A percentile compares a stretch with the other conserved stretches of the same genome.
Evolutionary conservation across 2,329 filamentous ascomycete species (phyloP).

Genomic region (Graphiopsis chlorocephala): DNA sequence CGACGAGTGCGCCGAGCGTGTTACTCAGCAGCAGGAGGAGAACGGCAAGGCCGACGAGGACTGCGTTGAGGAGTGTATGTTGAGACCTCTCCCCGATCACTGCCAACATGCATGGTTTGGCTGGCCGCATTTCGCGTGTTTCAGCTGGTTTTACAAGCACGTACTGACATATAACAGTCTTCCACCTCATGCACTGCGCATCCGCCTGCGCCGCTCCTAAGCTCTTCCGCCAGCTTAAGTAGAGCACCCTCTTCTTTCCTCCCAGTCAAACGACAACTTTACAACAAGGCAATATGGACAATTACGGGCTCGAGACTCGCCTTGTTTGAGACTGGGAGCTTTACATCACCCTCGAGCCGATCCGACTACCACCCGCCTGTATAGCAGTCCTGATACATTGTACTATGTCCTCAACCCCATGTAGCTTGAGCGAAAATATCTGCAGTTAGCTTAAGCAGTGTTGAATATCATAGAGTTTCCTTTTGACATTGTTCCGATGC

Average conservation of each 20-base stretch:
- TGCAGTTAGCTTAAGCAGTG: constrained; percentile 6
- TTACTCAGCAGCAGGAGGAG: constrained; percentile 68
- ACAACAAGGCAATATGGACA: background rate
- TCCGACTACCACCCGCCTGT: constrained; percentile 27
- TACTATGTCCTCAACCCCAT: constrained; percentile 26
- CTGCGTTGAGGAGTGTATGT: constrained; percentile 98
- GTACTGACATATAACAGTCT: constrained; percentile 61
- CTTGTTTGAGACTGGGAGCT: constrained; percentile 4
- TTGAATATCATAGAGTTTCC: constrained; percentile 13
- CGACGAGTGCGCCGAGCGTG: constrained; percentile 95
- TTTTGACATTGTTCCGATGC: constrained; percentile 2
- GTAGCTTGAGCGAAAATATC: constrained; percentile 10
- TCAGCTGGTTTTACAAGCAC: background rate
- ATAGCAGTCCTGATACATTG: constrained; percentile 36
- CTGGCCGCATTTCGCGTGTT: background rate
- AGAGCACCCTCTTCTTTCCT: constrained; percentile 38
- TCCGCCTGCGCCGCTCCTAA: constrained; percentile 90
- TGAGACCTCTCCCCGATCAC: background rate
- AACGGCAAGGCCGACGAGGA: constrained; percentile 81
- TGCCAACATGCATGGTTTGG: background rate
- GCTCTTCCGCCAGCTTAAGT: constrained; percentile 91
- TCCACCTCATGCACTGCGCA: constrained; percentile 97
- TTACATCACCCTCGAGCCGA: constrained; percentile 1
- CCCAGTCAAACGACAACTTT: background rate
- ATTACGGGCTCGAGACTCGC: background rate